A percentile compares a stretch with the other conserved stretches of the same genome.
phyloP scores from a whole-genome alignment of 1,284 basidiomycete genomes.

The Marasmius sp. region DNA sequence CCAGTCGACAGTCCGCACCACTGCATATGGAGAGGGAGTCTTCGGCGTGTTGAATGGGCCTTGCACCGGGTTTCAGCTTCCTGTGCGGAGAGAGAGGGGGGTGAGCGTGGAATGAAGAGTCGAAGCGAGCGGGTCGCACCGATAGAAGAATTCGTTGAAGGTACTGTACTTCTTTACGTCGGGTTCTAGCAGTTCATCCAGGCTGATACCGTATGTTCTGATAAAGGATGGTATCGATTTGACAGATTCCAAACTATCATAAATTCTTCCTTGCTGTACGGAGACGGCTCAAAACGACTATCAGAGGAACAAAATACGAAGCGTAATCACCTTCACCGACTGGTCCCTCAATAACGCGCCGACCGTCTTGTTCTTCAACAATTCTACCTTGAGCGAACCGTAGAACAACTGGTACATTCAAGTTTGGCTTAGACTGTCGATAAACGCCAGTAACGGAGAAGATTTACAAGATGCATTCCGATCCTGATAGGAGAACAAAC shows the following conservation, averaged over 20 bases:
- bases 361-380: constrained; percentile 56
- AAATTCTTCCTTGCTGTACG: constrained; percentile 51
- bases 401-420: constrained; percentile 51
- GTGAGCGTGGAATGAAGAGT: background rate
- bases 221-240: constrained; percentile 74
- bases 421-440: background rate
- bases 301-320: background rate
- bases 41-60: constrained; percentile 62
- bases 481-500: constrained; percentile 31
- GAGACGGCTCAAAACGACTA: background rate
- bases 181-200: constrained; percentile 65
- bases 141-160: constrained; percentile 85
- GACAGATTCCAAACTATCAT: constrained; percentile 53
- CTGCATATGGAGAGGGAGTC: constrained; percentile 59
- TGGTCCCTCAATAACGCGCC: constrained; percentile 65
- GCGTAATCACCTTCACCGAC: constrained; percentile 53
- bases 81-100: constrained; percentile 27
- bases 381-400: constrained; percentile 49
- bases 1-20: constrained; percentile 75
- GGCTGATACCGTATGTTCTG: constrained; percentile 64
- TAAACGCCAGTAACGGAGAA: background rate
- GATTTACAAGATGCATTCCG: constrained; percentile 66
- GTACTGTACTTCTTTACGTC: constrained; percentile 62
- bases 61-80: constrained; percentile 61
- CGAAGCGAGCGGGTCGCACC: constrained; percentile 24